Evolutionary conservation across 2,329 filamentous ascomycete genomes (phyloP).

Genomic region (Fusarium torulosum): DNA sequence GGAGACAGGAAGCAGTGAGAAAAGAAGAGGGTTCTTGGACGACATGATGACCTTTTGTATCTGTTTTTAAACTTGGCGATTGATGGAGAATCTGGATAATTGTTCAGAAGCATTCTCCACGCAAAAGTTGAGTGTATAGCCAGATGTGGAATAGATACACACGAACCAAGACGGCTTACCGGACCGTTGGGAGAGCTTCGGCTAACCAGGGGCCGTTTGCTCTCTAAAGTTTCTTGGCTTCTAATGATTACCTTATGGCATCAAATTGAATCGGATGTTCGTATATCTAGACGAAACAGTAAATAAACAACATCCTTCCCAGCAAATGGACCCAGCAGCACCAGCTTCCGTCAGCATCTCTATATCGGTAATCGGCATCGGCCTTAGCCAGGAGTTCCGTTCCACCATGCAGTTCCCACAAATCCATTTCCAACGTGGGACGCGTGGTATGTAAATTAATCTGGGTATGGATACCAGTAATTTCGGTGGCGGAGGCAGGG

Average conservation of each 20-base stretch:
- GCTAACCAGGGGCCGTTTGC: not conserved
- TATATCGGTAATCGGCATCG: slow-evolving; percentile 8
- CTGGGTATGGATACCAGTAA: slow-evolving; percentile 2
- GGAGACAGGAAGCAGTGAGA: not conserved
- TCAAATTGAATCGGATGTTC: not conserved
- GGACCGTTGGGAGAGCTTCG: slow-evolving; percentile 23
- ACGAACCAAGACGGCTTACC: slow-evolving; percentile 2
- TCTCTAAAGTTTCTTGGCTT: not conserved
- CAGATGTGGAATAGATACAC: slow-evolving; percentile 18
- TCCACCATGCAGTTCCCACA: not conserved
- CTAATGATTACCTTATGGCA: not conserved
- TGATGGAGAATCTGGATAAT: not conserved
- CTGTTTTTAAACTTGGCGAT: slow-evolving; percentile 2
- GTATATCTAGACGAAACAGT: not conserved
- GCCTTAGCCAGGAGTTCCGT: slow-evolving; percentile 11
- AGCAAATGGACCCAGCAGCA: slow-evolving; percentile 2
- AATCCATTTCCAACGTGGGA: not conserved
- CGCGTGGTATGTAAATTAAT: slow-evolving; percentile 14
- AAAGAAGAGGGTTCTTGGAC: not conserved
- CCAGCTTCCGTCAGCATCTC: not conserved
- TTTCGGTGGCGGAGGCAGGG: slow-evolving; percentile 18
- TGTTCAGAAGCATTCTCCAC: not conserved
- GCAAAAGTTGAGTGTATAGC: slow-evolving; percentile 19
- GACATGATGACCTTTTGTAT: not conserved
- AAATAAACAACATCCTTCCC: slow-evolving; percentile 9